A percentile compares a stretch with the other conserved stretches of the same genome.
Conservation (phyloP, 2,329 filamentous ascomycete genomes). For the Aspergillus sp. region DNA sequence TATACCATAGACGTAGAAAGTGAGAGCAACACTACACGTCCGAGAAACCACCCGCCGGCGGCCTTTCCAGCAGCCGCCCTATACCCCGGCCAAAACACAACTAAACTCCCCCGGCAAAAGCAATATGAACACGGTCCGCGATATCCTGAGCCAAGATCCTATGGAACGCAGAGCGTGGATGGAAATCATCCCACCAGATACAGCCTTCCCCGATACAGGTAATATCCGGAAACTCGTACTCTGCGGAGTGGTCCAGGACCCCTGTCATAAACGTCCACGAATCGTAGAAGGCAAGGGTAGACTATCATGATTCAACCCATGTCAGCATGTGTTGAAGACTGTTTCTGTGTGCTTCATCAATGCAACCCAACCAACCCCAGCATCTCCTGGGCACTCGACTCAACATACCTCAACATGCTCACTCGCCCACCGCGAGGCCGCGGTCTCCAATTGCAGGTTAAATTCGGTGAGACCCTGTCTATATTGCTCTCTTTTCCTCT, state of each 20-base stretch:
- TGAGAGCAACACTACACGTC: too few species aligned
- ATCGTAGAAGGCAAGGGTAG: background rate
- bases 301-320: background rate
- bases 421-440: background rate
- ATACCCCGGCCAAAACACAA: too few species aligned
- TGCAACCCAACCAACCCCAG: too few species aligned
- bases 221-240: slow-evolving; percentile 8
- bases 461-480: background rate
- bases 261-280: background rate
- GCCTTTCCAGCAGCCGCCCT: too few species aligned
- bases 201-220: slow-evolving; percentile 5
- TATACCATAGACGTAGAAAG: too few species aligned
- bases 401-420: too few species aligned
- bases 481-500: too few species aligned
- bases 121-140: background rate
- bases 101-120: background rate
- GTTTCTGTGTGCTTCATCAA: too few species aligned
- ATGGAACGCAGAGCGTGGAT: slow-evolving; percentile 15
- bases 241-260: background rate
- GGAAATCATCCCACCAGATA: slow-evolving; percentile 15
- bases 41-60: too few species aligned
- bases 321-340: too few species aligned
- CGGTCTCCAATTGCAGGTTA: background rate
- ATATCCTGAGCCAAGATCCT: slow-evolving; percentile 6
- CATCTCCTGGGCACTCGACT: too few species aligned